Base-by-base conservation (phyloP, 2,329 filamentous ascomycete genomes). In the Colletotrichum lindemuthianum region DNA sequence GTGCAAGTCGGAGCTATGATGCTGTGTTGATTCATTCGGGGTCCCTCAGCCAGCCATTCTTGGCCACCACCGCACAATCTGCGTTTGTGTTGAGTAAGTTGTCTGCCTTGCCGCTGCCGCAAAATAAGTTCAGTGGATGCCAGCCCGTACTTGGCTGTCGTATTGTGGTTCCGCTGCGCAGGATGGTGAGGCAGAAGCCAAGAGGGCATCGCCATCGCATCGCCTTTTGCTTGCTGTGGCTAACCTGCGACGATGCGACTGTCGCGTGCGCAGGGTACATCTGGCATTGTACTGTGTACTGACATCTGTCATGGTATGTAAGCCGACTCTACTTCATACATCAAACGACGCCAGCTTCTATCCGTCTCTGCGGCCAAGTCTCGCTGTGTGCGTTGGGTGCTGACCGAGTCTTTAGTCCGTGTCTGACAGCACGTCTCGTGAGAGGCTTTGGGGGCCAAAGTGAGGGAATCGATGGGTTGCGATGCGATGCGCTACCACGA, bases 21-120 rank as follows among this genome's bases (percentile, higher is more conserved):
- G 63, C 60, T 57, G 24, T 53, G 52, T 44, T 65, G 58, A 60
- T 61, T 61, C 61, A 56, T 47, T 56, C 51, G 16, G 57, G 49
- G 49, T 59, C 41, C 33, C 57, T 47, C 10, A 60, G 34, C 44
- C 41, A 50, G 57, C 57, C 61, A 55, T 15, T 64, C 61, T 65
- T 60, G 57, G 57, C 61, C 39, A 40, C 37, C 36, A 43, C 45
- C 24, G 24, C 24, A 24, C 24, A 40, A 3, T 24, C 5, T 24
- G 24, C 24, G 24, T 24, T 24, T 24, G 24, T 24, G 24, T 24
- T 24, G 24, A 24, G 24, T 24, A 24, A 24, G 24, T 24, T 24
- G 24, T 24, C 24, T 24, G 24, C 24, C 24, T 24, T 24, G 24
- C 24, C 24, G 24, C 24, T 24, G 24, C 24, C 24, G 24, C 24